Conservation (phyloP, 2,329 filamentous ascomycete genomes). For the Colletotrichum sp. region DNA sequence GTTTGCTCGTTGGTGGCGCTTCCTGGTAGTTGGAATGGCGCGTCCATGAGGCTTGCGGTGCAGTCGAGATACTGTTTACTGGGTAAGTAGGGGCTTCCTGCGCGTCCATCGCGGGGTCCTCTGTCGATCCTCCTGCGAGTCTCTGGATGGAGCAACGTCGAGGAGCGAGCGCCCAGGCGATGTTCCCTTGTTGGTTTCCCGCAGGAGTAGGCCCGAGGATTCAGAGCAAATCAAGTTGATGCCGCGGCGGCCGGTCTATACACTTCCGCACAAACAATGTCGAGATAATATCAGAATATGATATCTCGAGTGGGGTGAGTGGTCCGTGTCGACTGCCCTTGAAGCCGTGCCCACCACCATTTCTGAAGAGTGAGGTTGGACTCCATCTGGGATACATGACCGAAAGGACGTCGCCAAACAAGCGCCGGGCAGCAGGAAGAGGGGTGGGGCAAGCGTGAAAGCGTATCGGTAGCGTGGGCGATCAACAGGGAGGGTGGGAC, state of each 20-base stretch:
- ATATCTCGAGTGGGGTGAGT: background rate
- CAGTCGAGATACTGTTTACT: background rate
- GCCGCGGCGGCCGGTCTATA: background rate
- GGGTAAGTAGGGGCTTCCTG: background rate
- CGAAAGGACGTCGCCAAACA: constrained; percentile 12
- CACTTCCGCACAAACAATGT: background rate
- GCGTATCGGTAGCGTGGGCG: constrained; percentile 14
- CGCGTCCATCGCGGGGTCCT: background rate
- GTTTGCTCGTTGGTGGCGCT: background rate
- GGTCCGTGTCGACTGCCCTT: background rate
- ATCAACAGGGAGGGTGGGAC: constrained; percentile 23
- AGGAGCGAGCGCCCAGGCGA: background rate
- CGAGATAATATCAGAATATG: background rate
- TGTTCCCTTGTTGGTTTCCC: background rate
- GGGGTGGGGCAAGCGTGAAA: constrained; percentile 24
- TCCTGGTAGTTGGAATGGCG: background rate
- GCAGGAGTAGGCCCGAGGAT: background rate
- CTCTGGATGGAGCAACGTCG: background rate
- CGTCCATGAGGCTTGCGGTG: constrained; percentile 1
- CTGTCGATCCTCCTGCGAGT: constrained; percentile 9
- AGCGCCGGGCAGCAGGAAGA: constrained; percentile 19
- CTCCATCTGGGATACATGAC: background rate
- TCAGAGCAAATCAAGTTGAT: background rate
- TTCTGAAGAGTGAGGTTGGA: background rate
- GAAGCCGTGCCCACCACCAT: background rate